Conservation (phyloP, 1,139 yeast species). For the Protomyces gravidus region DNA sequence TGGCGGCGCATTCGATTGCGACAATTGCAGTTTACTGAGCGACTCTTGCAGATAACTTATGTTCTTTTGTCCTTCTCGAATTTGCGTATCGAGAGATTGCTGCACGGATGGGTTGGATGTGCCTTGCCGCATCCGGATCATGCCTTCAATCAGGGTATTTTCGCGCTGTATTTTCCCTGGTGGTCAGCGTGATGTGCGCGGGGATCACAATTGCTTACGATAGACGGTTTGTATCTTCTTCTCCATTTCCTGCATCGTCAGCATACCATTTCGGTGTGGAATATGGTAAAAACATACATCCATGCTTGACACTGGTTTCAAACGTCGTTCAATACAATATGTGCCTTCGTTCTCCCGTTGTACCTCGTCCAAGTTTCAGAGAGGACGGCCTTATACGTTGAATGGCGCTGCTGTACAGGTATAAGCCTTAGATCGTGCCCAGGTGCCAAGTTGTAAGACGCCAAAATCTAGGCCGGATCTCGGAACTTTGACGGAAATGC, state of each 20-base stretch:
- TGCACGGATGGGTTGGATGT: constrained; percentile 77
- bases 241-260: not conserved
- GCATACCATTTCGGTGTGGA: too few relatives aligned
- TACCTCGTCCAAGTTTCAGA: too few relatives aligned
- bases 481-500: too few relatives aligned
- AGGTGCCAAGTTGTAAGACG: too few relatives aligned
- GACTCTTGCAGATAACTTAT: constrained; percentile 82
- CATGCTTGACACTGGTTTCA: not conserved
- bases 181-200: not conserved
- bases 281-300: too few relatives aligned
- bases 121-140: constrained; percentile 69
- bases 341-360: too few relatives aligned
- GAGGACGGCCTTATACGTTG: too few relatives aligned
- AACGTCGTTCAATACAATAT: too few relatives aligned
- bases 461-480: too few relatives aligned
- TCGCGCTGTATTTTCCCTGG: constrained; percentile 43
- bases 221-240: not conserved
- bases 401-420: too few relatives aligned
- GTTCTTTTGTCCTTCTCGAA: constrained; percentile 85
- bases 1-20: constrained; percentile 7
- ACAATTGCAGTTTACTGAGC: constrained; percentile 54
- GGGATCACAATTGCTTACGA: not conserved
- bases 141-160: constrained; percentile 79
- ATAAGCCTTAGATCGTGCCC: too few relatives aligned
- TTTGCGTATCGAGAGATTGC: constrained; percentile 84